Evolutionary conservation across 2,329 filamentous ascomycete genomes (phyloP), one percentile per base, ranked within the genome.

Genomic region (Phialophora macrospora): DNA sequence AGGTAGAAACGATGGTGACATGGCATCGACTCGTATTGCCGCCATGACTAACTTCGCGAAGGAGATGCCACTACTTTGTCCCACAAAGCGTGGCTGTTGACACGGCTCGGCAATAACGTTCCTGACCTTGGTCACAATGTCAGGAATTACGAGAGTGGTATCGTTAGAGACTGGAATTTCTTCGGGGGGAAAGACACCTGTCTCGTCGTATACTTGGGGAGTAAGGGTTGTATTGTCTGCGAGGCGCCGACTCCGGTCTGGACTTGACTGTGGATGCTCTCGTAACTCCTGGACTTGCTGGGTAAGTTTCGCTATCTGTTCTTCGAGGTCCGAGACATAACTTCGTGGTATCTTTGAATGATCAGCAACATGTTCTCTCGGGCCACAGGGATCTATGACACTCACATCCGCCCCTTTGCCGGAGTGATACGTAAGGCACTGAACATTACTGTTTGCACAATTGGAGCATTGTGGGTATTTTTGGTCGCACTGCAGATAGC

Each of bases 41-140:
- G 73, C 72, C 69, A 77, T 74, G n/a, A 76, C 75, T 68, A 77
- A 62, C 67, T 72, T 75, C 7, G 75, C 75, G 44, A 77, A 72
- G 1, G 73, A 75, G 56, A 77, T 72, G 46, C 75, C 75, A 59
- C 75, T 75, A 65, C 74, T 75, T 46, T 71, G 69, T 41, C 75
- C 75, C 66, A 77, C 60, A 63, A 76, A 77, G 24, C 73, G 72
- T 24, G 75, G 73, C 58, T 76, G 69, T 38, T 64, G 41, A 26
- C 41, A 62, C 32, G 63, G 62, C 38, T 65, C 60, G 22, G 51
- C 60, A 41, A 65, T 41, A 7, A 61, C 63, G 52, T 58, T 65
- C 46, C 24, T 65, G 58, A 65, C 63, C 8, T 30, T 65, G 4
- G 26, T 57, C 8, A 57, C 63, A 51, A 65, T 41, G 41, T 57